Evolutionary conservation across 1,139 yeast genomes (phyloP), one percentile per base, ranked within the genome.

Genomic region (Blastobotrys arbuscula): DNA sequence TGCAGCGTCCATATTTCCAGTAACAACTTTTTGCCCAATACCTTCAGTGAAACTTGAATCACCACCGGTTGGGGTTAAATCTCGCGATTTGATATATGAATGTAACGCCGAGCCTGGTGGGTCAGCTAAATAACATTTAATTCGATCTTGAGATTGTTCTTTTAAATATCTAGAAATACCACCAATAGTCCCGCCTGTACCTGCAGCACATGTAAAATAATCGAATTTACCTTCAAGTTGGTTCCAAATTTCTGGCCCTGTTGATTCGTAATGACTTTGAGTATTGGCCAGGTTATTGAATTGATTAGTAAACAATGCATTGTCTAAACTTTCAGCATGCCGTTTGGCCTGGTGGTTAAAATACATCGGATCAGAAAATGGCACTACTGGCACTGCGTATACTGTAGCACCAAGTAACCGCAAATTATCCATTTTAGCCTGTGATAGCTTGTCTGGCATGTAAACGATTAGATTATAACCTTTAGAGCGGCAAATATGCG

Each of bases 161-260:
- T 88, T 84, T 58, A 88, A 72, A 66, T 79, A 88, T 51, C 90
- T 74, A 9, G 95, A 78, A 31, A 78, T 73, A 48, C 96, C 96
- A 2, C 95, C 87, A 70, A 87, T 80, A 2, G 96, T 85, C 42
- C 96, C 96, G 39, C 95, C 96, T 1, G 96, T 85, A 42, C 96
- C 96, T 8, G 95, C 85, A 1, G 95, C 81, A 64, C 95, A 87
- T n/a, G 95, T 85, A 69, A 86, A 87, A 0, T 84, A 95, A 62
- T 83, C 88, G 31, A 88, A 79, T 59, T 81, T 71, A 15, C 94
- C 94, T 52, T 81, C 68, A 54, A 88, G 73, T 64, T 88, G 96
- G n/a, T 82, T 79, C 88, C 92, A 85, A 55, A 88, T 87, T 65
- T 85, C 96, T 1, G 96, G 96, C 0, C 96, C 97, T 0, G 97